A percentile compares a stretch with the other conserved stretches of the same genome.
Conservation (phyloP, 495 filamentous ascomycete species). For the Penicillium canariense region DNA sequence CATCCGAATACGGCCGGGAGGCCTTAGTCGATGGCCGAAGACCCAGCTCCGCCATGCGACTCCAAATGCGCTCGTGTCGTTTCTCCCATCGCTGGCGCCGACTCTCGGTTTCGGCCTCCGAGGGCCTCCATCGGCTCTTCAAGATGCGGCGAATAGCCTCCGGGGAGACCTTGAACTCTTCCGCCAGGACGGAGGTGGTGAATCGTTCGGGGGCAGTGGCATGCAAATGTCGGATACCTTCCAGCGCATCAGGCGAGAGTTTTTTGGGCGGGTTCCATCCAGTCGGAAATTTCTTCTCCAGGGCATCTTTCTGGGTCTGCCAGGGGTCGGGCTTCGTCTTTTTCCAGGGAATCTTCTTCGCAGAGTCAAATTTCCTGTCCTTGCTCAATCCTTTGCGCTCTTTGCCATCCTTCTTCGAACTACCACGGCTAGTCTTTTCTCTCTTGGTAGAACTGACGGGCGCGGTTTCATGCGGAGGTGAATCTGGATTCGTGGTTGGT, state of each 20-base stretch:
- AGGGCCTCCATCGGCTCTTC: conserved; percentile 77
- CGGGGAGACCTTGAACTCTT: conserved; percentile 78
- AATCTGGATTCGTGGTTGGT: neutral
- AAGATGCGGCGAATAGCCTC: conserved; percentile 87
- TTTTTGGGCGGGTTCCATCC: conserved; percentile 81
- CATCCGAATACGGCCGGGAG: conserved; percentile 24
- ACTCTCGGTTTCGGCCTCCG: conserved; percentile 55
- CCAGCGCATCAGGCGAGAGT: conserved; percentile 85
- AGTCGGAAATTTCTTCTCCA: conserved; percentile 68
- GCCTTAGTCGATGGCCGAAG: conserved; percentile 47
- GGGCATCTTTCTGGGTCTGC: conserved; percentile 66
- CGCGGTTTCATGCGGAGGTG: neutral
- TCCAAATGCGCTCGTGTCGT: conserved; percentile 76
- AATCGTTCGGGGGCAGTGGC: conserved; percentile 69
- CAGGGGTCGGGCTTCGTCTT: conserved; percentile 55
- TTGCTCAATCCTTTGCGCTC: conserved; percentile 1
- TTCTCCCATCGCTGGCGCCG: conserved; percentile 73
- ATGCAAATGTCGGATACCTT: conserved; percentile 80
- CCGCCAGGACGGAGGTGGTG: conserved; percentile 69
- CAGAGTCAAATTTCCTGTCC: conserved; percentile 7
- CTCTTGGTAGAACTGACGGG: neutral
- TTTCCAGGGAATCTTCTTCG: conserved; percentile 2
- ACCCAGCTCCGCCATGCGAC: conserved; percentile 67
- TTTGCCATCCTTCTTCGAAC: neutral
- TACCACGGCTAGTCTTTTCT: neutral